phyloP scores from a whole-genome alignment of 768 basidiomycete genomes.

The Polyporus arcularius region DNA sequence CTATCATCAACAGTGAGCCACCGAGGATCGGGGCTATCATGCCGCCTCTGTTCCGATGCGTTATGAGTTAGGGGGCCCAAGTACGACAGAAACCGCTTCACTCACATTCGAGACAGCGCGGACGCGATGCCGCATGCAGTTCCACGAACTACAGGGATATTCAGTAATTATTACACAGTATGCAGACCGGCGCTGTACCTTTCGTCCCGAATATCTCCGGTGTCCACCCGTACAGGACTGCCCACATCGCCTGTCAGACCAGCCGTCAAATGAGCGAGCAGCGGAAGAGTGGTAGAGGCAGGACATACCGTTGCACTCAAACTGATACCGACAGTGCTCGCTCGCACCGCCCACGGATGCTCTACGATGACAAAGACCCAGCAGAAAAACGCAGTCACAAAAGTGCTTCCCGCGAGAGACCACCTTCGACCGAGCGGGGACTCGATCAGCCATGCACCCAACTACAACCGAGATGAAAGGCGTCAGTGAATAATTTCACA shows the following conservation, averaged over 20 bases:
- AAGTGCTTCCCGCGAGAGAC: constrained; percentile 75
- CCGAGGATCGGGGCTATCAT: constrained; percentile 87
- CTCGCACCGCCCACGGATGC: constrained; percentile 57
- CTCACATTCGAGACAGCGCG: constrained; percentile 81
- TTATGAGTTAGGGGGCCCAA: no score
- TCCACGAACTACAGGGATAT: constrained; percentile 59
- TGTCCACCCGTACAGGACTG: constrained; percentile 87
- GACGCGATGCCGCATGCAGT: constrained; percentile 89
- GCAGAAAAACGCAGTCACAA: constrained; percentile 76
- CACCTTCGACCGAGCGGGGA: constrained; percentile 64
- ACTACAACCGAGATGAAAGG: constrained; percentile 37
- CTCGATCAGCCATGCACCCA: constrained; percentile 87
- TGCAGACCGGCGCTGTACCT: constrained; percentile 41
- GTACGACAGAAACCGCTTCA: constrained; percentile 17
- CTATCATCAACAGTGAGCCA: constrained; percentile 66
- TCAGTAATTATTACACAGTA: neutral
- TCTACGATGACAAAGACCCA: constrained; percentile 64
- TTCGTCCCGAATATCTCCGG: constrained; percentile 85
- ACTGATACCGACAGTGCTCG: constrained; percentile 76
- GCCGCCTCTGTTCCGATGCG: constrained; percentile 59
- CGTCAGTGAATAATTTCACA: neutral
- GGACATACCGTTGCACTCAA: constrained; percentile 67
- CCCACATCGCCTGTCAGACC: constrained; percentile 70
- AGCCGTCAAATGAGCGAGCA: neutral
- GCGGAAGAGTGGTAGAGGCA: neutral